These are phyloP conservation scores for Intubia oerlemansii DNA, from an alignment of 2,329 filamentous ascomycete species.

Conservation along the genomic window DNA sequence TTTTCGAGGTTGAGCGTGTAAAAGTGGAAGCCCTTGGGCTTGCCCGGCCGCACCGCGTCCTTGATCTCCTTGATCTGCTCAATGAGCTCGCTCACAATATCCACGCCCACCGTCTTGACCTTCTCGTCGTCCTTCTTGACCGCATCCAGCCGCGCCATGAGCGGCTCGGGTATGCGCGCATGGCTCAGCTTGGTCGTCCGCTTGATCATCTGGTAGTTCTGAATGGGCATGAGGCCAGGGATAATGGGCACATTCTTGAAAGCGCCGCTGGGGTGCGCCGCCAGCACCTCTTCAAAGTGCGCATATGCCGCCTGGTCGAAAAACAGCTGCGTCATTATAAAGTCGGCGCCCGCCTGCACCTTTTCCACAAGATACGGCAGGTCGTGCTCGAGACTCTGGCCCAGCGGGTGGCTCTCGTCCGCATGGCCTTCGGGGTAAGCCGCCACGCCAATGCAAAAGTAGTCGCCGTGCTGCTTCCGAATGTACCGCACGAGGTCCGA, in stretches of 20 bases:
- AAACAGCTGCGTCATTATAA: constrained; percentile 96
- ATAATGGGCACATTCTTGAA: constrained; percentile 83
- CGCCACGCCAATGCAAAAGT: constrained; percentile 90
- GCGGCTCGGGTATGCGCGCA: constrained; percentile 51
- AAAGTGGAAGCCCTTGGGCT: constrained; percentile 76
- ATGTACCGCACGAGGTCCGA: constrained; percentile 83
- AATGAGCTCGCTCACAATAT: constrained; percentile 69
- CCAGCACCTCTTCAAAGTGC: constrained; percentile 53
- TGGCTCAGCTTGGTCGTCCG: constrained; percentile 89
- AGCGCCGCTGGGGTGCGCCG: constrained; percentile 61
- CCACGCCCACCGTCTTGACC: constrained; percentile 60
- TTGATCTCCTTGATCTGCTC: constrained; percentile 49
- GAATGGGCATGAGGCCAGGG: constrained; percentile 90
- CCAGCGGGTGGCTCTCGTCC: constrained; percentile 63
- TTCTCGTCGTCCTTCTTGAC: constrained; percentile 64
- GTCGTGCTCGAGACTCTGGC: constrained; percentile 53
- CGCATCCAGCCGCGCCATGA: constrained; percentile 48
- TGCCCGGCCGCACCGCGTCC: constrained; percentile 22
- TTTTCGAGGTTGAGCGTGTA: constrained; percentile 96
- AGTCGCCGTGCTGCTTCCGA: constrained; percentile 63
- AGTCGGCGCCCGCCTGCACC: constrained; percentile 77
- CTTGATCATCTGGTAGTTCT: constrained; percentile 90
- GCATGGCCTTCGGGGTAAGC: constrained; percentile 91
- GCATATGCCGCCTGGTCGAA: constrained; percentile 76
- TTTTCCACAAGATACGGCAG: constrained; percentile 82